Percentiles rank a stretch among this genome's conserved stretches.
Conservation (phyloP, 768 basidiomycete species). For the Tricholoma terreum region DNA sequence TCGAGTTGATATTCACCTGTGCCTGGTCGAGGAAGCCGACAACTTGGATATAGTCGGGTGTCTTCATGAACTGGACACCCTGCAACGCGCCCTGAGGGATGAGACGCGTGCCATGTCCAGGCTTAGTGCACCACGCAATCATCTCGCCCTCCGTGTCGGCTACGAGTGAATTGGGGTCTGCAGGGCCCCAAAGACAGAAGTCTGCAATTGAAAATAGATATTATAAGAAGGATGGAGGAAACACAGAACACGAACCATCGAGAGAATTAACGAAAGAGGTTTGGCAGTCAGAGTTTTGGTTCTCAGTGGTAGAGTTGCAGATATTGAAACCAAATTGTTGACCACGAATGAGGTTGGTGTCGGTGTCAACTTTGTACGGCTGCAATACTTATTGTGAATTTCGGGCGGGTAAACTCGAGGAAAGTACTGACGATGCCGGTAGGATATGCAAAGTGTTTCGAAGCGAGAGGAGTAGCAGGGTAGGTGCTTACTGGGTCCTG, state of each 20-base stretch:
- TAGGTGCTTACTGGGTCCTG: conserved; percentile 23
- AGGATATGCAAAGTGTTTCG: conserved; percentile 42
- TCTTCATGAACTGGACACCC: conserved; percentile 42
- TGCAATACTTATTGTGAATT: conserved; percentile 9
- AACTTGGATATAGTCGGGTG: conserved; percentile 59
- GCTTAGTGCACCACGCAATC: conserved; percentile 69
- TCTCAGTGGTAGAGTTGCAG: conserved; percentile 67
- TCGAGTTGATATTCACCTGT: conserved; percentile 51
- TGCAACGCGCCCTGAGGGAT: conserved; percentile 41
- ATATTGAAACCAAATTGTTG: conserved; percentile 61
- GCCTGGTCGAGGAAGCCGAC: conserved; percentile 59
- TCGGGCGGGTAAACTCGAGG: no score
- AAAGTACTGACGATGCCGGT: conserved; percentile 33
- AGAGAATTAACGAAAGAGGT: conserved; percentile 29
- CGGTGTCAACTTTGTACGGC: conserved; percentile 39
- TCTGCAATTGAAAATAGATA: conserved; percentile 30
- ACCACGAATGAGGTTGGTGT: conserved; percentile 29
- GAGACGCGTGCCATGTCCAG: conserved; percentile 41
- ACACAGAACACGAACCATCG: background rate
- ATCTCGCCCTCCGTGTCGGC: conserved; percentile 50
- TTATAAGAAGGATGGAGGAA: no score
- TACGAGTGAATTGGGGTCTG: conserved; percentile 42
- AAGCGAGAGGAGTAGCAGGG: conserved; percentile 39
- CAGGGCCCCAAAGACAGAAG: conserved; percentile 58
- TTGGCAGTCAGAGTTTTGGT: conserved; percentile 56